Percentiles rank a stretch among this genome's conserved stretches.
phyloP scores from a whole-genome alignment of 208 protist species.

The Paratrypanosoma confusum region DNA sequence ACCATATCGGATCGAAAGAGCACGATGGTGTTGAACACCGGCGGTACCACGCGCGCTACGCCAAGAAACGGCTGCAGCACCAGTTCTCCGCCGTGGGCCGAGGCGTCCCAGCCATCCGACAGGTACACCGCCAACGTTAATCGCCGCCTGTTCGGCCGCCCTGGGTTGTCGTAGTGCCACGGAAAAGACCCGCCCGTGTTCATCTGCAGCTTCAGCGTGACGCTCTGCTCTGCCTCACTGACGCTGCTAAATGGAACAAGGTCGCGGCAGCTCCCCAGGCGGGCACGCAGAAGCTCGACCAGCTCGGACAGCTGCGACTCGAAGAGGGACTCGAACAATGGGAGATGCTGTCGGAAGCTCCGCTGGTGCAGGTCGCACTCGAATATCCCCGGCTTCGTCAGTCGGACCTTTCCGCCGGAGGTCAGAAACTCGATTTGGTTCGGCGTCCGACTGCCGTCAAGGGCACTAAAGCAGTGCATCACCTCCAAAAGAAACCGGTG shows the following conservation, averaged over 20 bases:
- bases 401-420: conserved; percentile 22
- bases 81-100: conserved; percentile 24
- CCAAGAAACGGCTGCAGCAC: conserved; percentile 31
- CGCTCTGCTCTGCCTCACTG: conserved; percentile 2
- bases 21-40: conserved; percentile 23
- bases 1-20: conserved; percentile 31
- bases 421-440: conserved; percentile 39
- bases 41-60: conserved; percentile 15
- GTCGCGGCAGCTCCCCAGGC: conserved; percentile 17
- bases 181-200: conserved; percentile 40
- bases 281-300: conserved; percentile 24
- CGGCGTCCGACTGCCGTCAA: conserved; percentile 15
- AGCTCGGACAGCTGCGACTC: conserved; percentile 16
- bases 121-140: conserved; percentile 48
- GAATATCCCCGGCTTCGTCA: conserved; percentile 39
- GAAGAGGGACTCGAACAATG: conserved; percentile 24
- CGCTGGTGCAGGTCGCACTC: conserved; percentile 36
- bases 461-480: conserved; percentile 20
- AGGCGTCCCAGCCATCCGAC: conserved; percentile 19
- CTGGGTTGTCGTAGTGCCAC: conserved; percentile 55
- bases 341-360: conserved; percentile 14
- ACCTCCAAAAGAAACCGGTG: conserved; percentile 17
- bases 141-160: conserved; percentile 29
- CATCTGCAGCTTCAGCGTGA: conserved; percentile 48
- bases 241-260: conserved; percentile 13